phyloP scores from a whole-genome alignment of 192 early-diverging fungal species.

The Gaertneriomyces semiglobifer region DNA sequence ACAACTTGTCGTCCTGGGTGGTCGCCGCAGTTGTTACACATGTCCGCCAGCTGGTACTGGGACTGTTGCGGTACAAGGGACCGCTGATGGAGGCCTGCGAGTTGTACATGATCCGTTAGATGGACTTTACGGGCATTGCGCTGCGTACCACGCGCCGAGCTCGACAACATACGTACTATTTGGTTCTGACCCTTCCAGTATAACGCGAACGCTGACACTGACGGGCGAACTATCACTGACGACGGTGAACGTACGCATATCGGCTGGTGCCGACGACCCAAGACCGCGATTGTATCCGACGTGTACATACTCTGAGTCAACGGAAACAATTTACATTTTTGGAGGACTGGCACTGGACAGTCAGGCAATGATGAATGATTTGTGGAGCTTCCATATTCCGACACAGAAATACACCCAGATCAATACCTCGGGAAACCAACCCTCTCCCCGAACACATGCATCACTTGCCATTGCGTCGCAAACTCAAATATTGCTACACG shows the following conservation, averaged over 20 bases:
- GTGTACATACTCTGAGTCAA: neutral
- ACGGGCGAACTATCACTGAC: neutral
- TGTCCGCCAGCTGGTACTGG: neutral
- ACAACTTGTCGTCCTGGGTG: conserved; percentile 6
- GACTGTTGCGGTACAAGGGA: conserved; percentile 1
- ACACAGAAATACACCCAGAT: neutral
- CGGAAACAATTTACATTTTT: neutral
- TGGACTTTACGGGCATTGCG: conserved; percentile 15
- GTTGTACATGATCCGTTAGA: conserved; percentile 11
- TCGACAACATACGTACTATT: conserved; percentile 3
- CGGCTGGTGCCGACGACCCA: neutral
- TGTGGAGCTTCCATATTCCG: neutral
- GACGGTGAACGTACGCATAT: neutral
- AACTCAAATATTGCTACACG: neutral
- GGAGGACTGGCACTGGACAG: neutral
- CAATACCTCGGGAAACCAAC: neutral
- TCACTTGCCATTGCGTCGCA: neutral
- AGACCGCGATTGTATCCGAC: neutral
- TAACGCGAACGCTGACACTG: neutral
- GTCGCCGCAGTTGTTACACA: neutral
- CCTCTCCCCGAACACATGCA: neutral
- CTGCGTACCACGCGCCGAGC: neutral
- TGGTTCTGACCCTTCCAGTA: neutral
- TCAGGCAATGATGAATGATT: neutral
- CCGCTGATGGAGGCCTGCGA: neutral